A percentile compares a stretch with the other conserved stretches of the same genome.
These are phyloP conservation scores for Glycine latifolia DNA, from an alignment of 306 rosid species.

Conservation along the genomic window DNA sequence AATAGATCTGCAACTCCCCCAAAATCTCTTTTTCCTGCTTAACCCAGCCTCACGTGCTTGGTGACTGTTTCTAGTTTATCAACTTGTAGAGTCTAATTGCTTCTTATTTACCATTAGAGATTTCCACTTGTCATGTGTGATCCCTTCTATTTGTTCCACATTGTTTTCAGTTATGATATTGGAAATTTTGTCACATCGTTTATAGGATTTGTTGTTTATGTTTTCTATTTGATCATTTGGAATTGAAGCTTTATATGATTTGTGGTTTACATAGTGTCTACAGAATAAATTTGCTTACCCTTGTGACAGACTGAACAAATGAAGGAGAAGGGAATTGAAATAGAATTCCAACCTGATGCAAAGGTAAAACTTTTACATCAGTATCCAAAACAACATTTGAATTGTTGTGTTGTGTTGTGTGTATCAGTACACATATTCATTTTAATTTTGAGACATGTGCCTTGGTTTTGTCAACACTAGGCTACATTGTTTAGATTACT, in stretches of 20 bases:
- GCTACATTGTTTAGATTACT: conserved; percentile 72
- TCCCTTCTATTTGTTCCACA: too few relatives aligned
- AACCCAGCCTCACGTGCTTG: background rate
- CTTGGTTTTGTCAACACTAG: conserved; percentile 56
- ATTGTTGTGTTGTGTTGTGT: background rate
- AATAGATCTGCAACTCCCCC: background rate
- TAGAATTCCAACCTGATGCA: conserved; percentile 82
- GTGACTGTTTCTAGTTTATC: too few relatives aligned
- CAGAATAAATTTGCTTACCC: conserved; percentile 28
- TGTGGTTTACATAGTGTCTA: conserved; percentile 9
- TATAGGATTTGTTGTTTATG: too few relatives aligned
- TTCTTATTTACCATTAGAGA: too few relatives aligned
- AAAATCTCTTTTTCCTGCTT: background rate
- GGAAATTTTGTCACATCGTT: too few relatives aligned
- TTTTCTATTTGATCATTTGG: background rate
- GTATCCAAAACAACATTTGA: background rate
- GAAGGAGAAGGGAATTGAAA: conserved; percentile 75
- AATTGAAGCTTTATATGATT: conserved; percentile 33
- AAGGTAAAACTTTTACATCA: conserved; percentile 57
- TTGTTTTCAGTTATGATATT: too few relatives aligned
- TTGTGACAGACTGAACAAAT: conserved; percentile 68
- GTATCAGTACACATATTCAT: conserved; percentile 29
- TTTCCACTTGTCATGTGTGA: too few relatives aligned
- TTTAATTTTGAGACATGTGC: conserved; percentile 37
- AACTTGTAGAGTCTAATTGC: too few relatives aligned